Evolutionary conservation across 2,329 filamentous ascomycete species (phyloP), one percentile per base, ranked within the genome.

Genomic region (Daldinia eschscholtzii): DNA sequence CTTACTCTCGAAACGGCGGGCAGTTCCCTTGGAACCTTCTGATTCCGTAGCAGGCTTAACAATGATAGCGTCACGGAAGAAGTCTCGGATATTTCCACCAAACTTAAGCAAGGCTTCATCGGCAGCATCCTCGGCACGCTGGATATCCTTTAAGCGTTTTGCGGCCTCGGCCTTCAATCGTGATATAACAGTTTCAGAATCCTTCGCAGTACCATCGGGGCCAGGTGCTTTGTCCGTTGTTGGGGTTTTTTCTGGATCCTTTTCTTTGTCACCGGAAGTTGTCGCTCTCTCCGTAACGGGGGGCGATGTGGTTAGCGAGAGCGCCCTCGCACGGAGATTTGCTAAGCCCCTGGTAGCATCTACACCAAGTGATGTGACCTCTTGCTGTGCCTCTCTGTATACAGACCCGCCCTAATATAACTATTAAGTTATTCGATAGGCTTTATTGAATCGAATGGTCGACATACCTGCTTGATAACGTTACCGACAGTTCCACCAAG

Each of bases 31-130:
- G 52, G 81, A 79, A 55, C 82, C 83, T 4, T 83, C 80, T 18
- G 81, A 83, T 1, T 83, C 85, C 3, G 85, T 83, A 0, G 93
- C 93, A 0, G 94, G 92, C 15, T 93, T 91, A 74, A 99, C 93
- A 60, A 88, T 93, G 64, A 99, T 92, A 57, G 96, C 96, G 73
- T 99, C 95, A 59, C 91, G 89, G 70, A 99, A 84, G 82, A 97
- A 98, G 80, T 95, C 92, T 41, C 93, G 88, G 56, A 99, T 89
- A 75, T 96, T 98, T 65, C 90, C 89, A 23, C 96, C 96, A 76
- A 98, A 98, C 72, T 93, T 93, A 73, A 98, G 83, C 9, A 99
- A 88, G 0, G 96, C 96, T 80, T 98, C 96, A 79, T 99, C 96
- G 6, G 96, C 96, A 3, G 95, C 95, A 77, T 98, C 95, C 81